Percentiles rank a stretch among this genome's conserved stretches.
phyloP scores from a whole-genome alignment of 1,139 yeast genomes.

The Blastobotrys raffinosifermentans region DNA sequence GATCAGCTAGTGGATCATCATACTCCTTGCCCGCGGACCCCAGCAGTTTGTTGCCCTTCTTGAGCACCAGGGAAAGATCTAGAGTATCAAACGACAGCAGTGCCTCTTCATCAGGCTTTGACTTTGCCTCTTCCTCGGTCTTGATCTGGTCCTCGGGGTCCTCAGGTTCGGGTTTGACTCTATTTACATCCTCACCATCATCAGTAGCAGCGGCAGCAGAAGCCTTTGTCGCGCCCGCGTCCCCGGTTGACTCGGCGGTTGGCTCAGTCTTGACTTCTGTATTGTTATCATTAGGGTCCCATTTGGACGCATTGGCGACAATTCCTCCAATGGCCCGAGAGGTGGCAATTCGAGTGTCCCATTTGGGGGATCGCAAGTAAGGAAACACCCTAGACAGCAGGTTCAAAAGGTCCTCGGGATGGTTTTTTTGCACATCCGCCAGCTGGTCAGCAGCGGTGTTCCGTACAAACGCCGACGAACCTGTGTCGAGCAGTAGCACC shows the following conservation, averaged over 20 bases:
- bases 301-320: slow-evolving; percentile 64
- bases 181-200: slow-evolving; percentile 12
- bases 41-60: slow-evolving; percentile 62
- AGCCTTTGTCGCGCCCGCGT: slow-evolving; percentile 18
- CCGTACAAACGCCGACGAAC: slow-evolving; percentile 89
- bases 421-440: slow-evolving; percentile 88
- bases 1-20: slow-evolving; percentile 33
- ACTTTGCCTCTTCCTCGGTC: slow-evolving; percentile 32
- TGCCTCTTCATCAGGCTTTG: slow-evolving; percentile 35
- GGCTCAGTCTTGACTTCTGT: slow-evolving; percentile 14
- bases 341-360: slow-evolving; percentile 97
- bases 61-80: slow-evolving; percentile 57
- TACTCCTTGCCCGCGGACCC: slow-evolving; percentile 59
- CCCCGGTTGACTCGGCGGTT: slow-evolving; percentile 13
- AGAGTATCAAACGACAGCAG: slow-evolving; percentile 57
- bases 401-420: slow-evolving; percentile 86
- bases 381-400: slow-evolving; percentile 88
- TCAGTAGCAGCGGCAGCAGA: slow-evolving; percentile 24
- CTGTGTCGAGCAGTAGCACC: slow-evolving; percentile 66
- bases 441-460: slow-evolving; percentile 97
- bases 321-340: slow-evolving; percentile 95
- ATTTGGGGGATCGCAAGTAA: slow-evolving; percentile 68
- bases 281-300: slow-evolving; percentile 70
- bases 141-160: slow-evolving; percentile 11
- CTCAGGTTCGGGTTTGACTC: slow-evolving; percentile 16